Evolutionary conservation across 257 asterid genomes (phyloP), one percentile per base, ranked within the genome.

Genomic region (Misopates orontium): DNA sequence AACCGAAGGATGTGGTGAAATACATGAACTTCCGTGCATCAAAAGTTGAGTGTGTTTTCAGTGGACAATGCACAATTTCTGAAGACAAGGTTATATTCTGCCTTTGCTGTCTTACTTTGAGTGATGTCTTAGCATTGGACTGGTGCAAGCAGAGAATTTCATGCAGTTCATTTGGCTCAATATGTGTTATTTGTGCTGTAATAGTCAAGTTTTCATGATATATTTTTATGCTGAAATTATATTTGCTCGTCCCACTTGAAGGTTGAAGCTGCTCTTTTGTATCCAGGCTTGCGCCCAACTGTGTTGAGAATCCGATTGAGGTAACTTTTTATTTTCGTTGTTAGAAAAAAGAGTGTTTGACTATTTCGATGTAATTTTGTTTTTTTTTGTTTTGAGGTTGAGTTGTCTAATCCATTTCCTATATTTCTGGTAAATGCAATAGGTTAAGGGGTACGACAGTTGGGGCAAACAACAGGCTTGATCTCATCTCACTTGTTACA

Each of bases 261-360:
- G 99, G 95, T 90, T 74, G 97, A 86, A 83, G 91, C 99, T 80
- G 99, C 99, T 16, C 70, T 86, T 68, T 58, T 93, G 76, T 93
- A 93, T 78, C 95, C 99, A 52, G 99, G 99, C n/a, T n/a, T 59
- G 79, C 90, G 95, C 51, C 96, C 90, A 52, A 93, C 99, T 51
- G 97, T 88, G 49, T 69, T 83, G 77, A 84, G 99, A 74, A 80
- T 86, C 77, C 99, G 95, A 62, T 69, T 93, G 74, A 86, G 97
- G 99, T 91, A 80, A 56, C 41, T 21, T 42, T 40, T 20, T 6
- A 0, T 2, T 60, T 41, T 14, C 39, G 8, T 20, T 17, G n/a
- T 21, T 20, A 8, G 16, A 16, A 57, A 31, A 31, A 13, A 57
- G 21, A 36, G 5, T 25, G 20, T 52, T 21, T 52, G 57, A 24